phyloP scores from a whole-genome alignment of 495 filamentous ascomycete species.

The Aspergillus wentii region DNA sequence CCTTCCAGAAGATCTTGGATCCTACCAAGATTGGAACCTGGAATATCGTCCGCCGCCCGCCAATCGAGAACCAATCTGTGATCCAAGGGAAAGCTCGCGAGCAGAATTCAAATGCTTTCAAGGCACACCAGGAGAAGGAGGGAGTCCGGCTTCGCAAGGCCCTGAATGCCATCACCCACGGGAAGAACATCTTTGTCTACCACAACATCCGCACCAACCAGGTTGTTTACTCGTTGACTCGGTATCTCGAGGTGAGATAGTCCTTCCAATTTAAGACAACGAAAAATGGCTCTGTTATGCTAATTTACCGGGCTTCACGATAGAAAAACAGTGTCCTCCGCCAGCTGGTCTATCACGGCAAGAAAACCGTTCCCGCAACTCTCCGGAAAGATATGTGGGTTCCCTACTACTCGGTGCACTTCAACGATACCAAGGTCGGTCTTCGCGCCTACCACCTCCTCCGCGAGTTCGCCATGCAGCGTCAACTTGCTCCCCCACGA shows the following conservation, averaged over 20 bases:
- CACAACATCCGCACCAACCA: slow-evolving; percentile 75
- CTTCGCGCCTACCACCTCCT: slow-evolving; percentile 72
- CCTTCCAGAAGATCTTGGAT: slow-evolving; percentile 39
- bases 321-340: slow-evolving; percentile 63
- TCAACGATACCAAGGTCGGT: slow-evolving; percentile 61
- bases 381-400: slow-evolving; percentile 90
- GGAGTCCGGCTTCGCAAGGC: slow-evolving; percentile 41
- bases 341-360: slow-evolving; percentile 85
- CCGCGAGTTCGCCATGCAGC: slow-evolving; percentile 64
- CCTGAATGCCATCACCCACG: slow-evolving; percentile 45
- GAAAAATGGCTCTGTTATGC: neutral
- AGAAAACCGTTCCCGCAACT: slow-evolving; percentile 73
- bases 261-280: slow-evolving; percentile 8
- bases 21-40: slow-evolving; percentile 40
- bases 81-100: slow-evolving; percentile 38
- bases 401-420: slow-evolving; percentile 71
- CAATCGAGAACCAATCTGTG: slow-evolving; percentile 28
- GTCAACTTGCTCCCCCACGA: slow-evolving; percentile 37
- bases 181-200: slow-evolving; percentile 77
- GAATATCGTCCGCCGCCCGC: slow-evolving; percentile 36
- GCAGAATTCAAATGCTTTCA: slow-evolving; percentile 38
- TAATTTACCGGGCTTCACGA: neutral
- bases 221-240: slow-evolving; percentile 74
- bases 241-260: slow-evolving; percentile 59
- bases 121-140: slow-evolving; percentile 31